phyloP scores from a whole-genome alignment of 2,329 filamentous ascomycete species.

The Falciphora oryzae region DNA sequence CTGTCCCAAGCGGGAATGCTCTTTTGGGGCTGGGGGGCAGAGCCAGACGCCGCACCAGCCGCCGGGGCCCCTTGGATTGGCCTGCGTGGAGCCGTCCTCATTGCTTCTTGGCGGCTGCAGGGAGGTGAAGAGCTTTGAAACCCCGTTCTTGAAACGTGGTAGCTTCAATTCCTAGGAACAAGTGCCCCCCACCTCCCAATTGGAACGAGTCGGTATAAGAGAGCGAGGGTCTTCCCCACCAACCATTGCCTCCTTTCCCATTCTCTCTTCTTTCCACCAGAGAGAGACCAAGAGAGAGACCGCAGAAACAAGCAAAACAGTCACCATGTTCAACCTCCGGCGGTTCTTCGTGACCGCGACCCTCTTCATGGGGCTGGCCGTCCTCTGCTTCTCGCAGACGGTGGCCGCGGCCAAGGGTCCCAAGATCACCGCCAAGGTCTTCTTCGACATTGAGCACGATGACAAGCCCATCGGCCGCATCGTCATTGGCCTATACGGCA shows the following conservation, averaged over 20 bases:
- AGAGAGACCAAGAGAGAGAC: neutral
- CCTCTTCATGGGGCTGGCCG: conserved; percentile 68
- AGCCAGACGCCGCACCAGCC: neutral
- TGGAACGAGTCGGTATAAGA: neutral
- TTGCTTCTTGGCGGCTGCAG: no score
- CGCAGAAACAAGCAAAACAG: neutral
- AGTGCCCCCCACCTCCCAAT: neutral
- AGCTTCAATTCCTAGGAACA: conserved; percentile 10
- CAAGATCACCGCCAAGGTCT: conserved; percentile 95
- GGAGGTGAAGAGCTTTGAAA: conserved; percentile 5
- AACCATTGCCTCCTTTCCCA: neutral
- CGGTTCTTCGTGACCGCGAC: conserved; percentile 65
- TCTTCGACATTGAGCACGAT: conserved; percentile 76
- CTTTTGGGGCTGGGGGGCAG: no score
- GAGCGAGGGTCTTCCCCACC: neutral
- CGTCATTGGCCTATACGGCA: conserved; percentile 79
- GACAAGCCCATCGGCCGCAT: conserved; percentile 69
- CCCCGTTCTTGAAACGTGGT: conserved; percentile 11
- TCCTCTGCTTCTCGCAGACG: conserved; percentile 71
- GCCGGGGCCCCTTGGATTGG: no score
- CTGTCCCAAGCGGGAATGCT: neutral
- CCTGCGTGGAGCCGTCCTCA: no score
- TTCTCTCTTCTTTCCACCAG: neutral
- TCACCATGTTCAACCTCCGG: conserved; percentile 66
- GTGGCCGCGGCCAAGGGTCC: conserved; percentile 76